Conservation (phyloP, 176 grass and related monocot genomes). For the Luzula sylvatica region DNA sequence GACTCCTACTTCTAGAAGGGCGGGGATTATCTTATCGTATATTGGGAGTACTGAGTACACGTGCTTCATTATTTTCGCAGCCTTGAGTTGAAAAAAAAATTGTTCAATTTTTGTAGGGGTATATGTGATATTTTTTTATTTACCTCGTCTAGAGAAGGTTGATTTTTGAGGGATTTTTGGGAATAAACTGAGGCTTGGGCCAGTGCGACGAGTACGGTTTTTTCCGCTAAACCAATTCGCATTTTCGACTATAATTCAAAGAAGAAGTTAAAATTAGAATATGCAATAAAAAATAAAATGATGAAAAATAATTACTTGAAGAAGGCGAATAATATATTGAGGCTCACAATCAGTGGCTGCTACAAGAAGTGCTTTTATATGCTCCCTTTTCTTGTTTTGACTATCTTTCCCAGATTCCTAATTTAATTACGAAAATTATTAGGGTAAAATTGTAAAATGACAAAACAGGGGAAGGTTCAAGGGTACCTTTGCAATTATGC, state of each 20-base stretch:
- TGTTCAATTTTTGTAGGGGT: too few relatives aligned
- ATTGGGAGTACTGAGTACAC: conserved; percentile 91
- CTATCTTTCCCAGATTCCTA: conserved; percentile 96
- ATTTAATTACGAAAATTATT: conserved; percentile 10
- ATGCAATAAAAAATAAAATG: conserved; percentile 5
- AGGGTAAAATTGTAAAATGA: background rate
- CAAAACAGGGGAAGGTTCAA: conserved; percentile 8
- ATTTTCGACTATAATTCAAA: conserved; percentile 64
- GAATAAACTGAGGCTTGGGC: conserved; percentile 79
- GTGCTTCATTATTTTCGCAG: conserved; percentile 85
- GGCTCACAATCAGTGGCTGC: conserved; percentile 91
- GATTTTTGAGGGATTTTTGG: conserved; percentile 40
- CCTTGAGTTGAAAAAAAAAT: conserved; percentile 36
- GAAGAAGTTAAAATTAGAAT: background rate
- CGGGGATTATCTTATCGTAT: conserved; percentile 86
- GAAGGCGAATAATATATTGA: conserved; percentile 87
- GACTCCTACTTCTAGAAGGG: conserved; percentile 69
- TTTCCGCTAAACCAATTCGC: conserved; percentile 95
- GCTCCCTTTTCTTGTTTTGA: conserved; percentile 96
- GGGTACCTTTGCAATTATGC: conserved; percentile 80
- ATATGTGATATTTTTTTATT: too few relatives aligned
- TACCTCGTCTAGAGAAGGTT: conserved; percentile 86
- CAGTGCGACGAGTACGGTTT: conserved; percentile 91
- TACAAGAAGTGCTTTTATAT: conserved; percentile 97
- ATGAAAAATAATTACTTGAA: conserved; percentile 52